Percentiles rank a stretch among this genome's conserved stretches.
These are phyloP conservation scores for Hordeum marinum DNA, from an alignment of 176 grass and related monocot species.

Conservation along the genomic window DNA sequence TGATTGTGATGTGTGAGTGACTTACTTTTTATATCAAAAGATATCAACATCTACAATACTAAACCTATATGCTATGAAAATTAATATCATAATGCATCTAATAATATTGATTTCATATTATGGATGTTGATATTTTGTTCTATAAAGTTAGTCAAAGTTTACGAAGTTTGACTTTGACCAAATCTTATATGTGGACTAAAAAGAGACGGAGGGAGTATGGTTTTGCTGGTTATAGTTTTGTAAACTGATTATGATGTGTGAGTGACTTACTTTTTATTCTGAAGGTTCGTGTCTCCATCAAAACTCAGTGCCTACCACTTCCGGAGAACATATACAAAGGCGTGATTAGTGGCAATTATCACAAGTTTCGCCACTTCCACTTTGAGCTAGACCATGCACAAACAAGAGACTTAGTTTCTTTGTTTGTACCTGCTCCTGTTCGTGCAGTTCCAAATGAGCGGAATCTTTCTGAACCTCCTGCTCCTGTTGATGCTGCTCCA, in stretches of 20 bases:
- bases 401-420: slow-evolving; percentile 57
- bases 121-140: no score
- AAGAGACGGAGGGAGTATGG: no score
- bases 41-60: no score
- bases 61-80: no score
- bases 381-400: slow-evolving; percentile 84
- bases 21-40: slow-evolving; percentile 23
- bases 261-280: slow-evolving; percentile 28
- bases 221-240: no score
- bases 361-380: slow-evolving; percentile 32
- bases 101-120: no score
- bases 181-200: no score
- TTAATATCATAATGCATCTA: no score
- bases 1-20: neutral
- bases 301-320: slow-evolving; percentile 49
- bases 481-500: slow-evolving; percentile 1
- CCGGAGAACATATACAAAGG: slow-evolving; percentile 56
- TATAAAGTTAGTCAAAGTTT: no score
- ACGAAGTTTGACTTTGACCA: no score
- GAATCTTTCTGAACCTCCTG: neutral
- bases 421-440: slow-evolving; percentile 46
- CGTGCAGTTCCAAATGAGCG: slow-evolving; percentile 6
- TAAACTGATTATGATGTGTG: neutral
- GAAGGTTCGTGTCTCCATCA: slow-evolving; percentile 54
- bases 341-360: slow-evolving; percentile 65